Base-by-base conservation (phyloP, 371 early-diverging fungal species). In the Batkoa obscura region DNA sequence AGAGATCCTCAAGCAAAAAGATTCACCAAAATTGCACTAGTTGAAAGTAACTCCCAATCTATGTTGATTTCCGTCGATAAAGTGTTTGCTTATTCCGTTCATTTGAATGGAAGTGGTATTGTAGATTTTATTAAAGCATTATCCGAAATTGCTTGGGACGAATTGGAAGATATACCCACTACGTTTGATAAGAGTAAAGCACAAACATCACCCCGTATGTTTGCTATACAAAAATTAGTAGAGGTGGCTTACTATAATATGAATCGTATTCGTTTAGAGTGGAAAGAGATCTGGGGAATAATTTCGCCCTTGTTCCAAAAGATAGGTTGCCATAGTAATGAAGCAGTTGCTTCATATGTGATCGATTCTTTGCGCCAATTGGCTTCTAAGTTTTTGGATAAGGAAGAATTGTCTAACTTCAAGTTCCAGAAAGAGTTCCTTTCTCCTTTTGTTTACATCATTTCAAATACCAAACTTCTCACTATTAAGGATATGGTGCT, bases 191-290 rank as follows among this genome's bases (percentile, higher is more conserved):
- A 9, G 15, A 35, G 5, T 15, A 35, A 30, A n/a, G 38, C 42
- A n/a, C 30, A 6, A 23, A 15, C 38, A 3, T 15, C 6, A 35
- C 74, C 91, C 23, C 64, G 88, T 9, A 84, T 92, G 84, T 91
- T 88, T 72, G 86, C 87, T 64, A 66, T 92, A 57, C 88, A 86
- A 60, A 82, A 90, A 54, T 75, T 94, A 6, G 91, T 94, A 0
- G 95, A 94, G 60, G 89, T 94, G 31, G 79, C 85, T 0, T 90
- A 91, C 73, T 94, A 92, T 75, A 94, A 94, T 71, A 94, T 94
- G 95, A 80, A 79, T 46, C 87, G 95, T 72, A 94, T 94, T 62
- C 81, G 92, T 65, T 78, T 92, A 59, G 95, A 94, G 68, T 94
- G 95, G 95, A 83, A 88, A 41, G 81, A 89, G 59, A 80, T 92